These are phyloP conservation scores for Citropsis articulata DNA, from an alignment of 345 rosid genomes.

Conservation along the genomic window DNA sequence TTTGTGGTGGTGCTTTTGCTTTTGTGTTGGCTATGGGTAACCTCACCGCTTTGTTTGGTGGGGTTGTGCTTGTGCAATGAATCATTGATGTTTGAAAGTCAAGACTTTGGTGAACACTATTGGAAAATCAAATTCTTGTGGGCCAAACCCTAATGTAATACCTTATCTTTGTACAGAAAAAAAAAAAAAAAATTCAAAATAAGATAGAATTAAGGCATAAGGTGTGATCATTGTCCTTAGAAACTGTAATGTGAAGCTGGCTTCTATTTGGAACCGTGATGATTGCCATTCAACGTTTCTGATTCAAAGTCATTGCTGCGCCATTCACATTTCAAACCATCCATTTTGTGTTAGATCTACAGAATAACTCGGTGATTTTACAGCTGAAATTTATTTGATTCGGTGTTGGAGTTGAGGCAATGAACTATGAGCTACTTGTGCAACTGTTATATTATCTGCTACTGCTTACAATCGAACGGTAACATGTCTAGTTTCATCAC, in stretches of 20 bases:
- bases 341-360: background rate
- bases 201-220: constrained; percentile 8
- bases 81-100: background rate
- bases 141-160: background rate
- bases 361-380: background rate
- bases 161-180: background rate
- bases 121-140: background rate
- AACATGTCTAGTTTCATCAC: constrained; percentile 61
- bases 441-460: background rate
- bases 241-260: background rate
- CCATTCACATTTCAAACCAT: background rate
- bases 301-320: background rate
- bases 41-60: background rate
- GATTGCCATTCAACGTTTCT: background rate
- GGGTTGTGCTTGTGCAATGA: constrained; percentile 1
- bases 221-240: background rate
- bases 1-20: constrained; percentile 14
- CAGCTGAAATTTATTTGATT: background rate
- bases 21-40: constrained; percentile 4
- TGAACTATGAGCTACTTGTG: background rate
- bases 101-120: background rate
- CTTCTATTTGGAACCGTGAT: background rate
- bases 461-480: constrained; percentile 35
- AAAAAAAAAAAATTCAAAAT: background rate
- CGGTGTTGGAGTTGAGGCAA: background rate